Evolutionary conservation across 208 protist genomes (phyloP), one percentile per base, ranked within the genome.

Genomic region (Crithidia fasciculata): DNA sequence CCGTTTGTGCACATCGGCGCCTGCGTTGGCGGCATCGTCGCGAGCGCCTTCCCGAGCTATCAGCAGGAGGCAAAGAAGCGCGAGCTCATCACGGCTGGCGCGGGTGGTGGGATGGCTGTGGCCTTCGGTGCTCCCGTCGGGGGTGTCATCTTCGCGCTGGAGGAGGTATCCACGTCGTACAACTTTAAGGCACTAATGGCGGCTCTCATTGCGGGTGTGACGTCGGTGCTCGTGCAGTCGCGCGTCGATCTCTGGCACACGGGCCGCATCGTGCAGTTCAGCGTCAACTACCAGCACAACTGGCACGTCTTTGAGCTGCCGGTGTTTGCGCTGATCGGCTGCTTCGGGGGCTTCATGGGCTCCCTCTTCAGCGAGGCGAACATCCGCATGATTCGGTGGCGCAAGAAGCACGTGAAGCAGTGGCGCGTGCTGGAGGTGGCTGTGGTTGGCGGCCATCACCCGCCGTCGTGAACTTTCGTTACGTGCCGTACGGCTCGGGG

Each of bases 1-100:
- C 93, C 93, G 3, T 97, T 95, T 75, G 91, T 97, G 18, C 93
- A 97, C 67, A 89, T 97, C 78, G 85, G 91, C n/a, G 84, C 89
- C 36, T 93, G 89, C 78, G 80, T 93, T 19, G 86, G 86, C 36
- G 83, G 81, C 67, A 74, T 92, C 58, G 68, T 95, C 40, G 63
- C 92, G 13, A 67, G 80, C 41, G 47, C 81, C 12, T 94, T 96
- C 57, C 78, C 83, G 56, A 80, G 81, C 58, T 95, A 88, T 61
- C 80, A 86, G 58, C 58, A 75, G 40, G 79, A 96, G 59, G 69
- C 64, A n/a, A 91, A 90, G 67, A 72, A 81, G 66, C 76, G 87
- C 28, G 84, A 93, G 72, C 66, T 94, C 47, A 91, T 95, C 65
- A 85, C 85, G 7, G 86, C 90, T 8, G 83, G 85, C 12, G 83